These are phyloP conservation scores for Fusarium sp. DNA, from an alignment of 2,329 filamentous ascomycete genomes.

Conservation along the genomic window DNA sequence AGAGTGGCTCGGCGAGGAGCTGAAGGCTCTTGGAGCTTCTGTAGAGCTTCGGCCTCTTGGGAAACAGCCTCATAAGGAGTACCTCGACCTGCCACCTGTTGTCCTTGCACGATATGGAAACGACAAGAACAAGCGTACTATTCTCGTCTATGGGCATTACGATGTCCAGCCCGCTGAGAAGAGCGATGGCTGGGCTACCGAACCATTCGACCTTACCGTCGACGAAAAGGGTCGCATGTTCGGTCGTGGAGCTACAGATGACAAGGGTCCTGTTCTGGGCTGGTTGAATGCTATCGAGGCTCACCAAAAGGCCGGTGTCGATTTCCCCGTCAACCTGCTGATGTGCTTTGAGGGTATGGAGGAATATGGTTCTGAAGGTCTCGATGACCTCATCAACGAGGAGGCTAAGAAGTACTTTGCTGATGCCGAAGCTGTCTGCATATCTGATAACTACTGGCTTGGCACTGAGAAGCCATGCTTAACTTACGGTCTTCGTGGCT, in stretches of 20 bases:
- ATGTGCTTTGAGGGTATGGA: constrained; percentile 99
- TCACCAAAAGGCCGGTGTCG: constrained; percentile 92
- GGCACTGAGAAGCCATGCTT: constrained; percentile 98
- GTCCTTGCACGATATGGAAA: constrained; percentile 92
- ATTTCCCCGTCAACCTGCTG: constrained; percentile 96
- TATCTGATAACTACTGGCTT: constrained; percentile 99
- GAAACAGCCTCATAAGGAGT: constrained; percentile 90
- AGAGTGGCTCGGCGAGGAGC: constrained; percentile 86
- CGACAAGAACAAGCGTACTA: constrained; percentile 92
- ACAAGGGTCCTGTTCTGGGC: constrained; percentile 96
- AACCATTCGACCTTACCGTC: constrained; percentile 89
- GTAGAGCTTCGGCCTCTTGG: constrained; percentile 90
- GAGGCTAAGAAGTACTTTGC: constrained; percentile 97
- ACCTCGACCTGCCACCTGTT: constrained; percentile 92
- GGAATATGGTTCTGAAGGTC: constrained; percentile 95
- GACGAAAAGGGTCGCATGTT: constrained; percentile 96
- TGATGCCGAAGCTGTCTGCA: constrained; percentile 95
- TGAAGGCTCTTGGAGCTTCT: constrained; percentile 84
- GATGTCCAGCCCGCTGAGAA: constrained; percentile 96
- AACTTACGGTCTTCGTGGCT: constrained; percentile 95
- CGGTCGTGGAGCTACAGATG: constrained; percentile 93
- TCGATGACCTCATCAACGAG: constrained; percentile 92
- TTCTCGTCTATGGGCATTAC: constrained; percentile 98
- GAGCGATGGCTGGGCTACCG: constrained; percentile 94
- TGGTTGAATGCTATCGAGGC: constrained; percentile 99